Conservation (phyloP, 805 yeast genomes). For the Ogataea ganodermae region DNA sequence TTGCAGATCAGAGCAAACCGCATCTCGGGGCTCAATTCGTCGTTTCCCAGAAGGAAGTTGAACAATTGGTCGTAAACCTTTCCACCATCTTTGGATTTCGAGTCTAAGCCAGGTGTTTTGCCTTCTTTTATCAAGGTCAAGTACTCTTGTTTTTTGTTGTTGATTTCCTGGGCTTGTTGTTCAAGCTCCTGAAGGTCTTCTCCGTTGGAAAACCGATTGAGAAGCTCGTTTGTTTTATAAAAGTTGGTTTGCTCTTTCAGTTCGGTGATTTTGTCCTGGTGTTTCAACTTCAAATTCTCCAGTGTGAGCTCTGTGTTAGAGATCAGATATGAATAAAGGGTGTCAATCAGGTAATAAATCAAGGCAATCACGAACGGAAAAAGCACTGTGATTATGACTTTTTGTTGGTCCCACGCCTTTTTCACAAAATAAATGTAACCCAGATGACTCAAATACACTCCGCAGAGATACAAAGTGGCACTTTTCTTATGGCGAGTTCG, state of each 20-base stretch:
- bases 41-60: constrained; percentile 57
- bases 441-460: constrained; percentile 27
- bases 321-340: constrained; percentile 25
- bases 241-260: constrained; percentile 62
- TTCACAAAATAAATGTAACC: constrained; percentile 23
- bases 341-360: constrained; percentile 16
- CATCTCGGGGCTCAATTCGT: constrained; percentile 58
- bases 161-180: constrained; percentile 45
- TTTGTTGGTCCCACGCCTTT: neutral
- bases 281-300: constrained; percentile 34
- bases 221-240: constrained; percentile 70
- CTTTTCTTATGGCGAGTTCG: constrained; percentile 20
- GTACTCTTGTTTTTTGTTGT: constrained; percentile 40
- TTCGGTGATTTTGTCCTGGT: constrained; percentile 39
- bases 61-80: constrained; percentile 36
- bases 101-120: constrained; percentile 16
- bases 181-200: constrained; percentile 45
- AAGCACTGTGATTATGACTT: constrained; percentile 5
- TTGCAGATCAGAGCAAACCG: constrained; percentile 74
- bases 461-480: constrained; percentile 22
- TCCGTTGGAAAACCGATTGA: constrained; percentile 62
- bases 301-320: constrained; percentile 23
- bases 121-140: constrained; percentile 38
- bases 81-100: constrained; percentile 15
- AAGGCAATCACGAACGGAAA: constrained; percentile 21